phyloP scores from a whole-genome alignment of 805 yeast genomes.

The Nakazawaea populi region DNA sequence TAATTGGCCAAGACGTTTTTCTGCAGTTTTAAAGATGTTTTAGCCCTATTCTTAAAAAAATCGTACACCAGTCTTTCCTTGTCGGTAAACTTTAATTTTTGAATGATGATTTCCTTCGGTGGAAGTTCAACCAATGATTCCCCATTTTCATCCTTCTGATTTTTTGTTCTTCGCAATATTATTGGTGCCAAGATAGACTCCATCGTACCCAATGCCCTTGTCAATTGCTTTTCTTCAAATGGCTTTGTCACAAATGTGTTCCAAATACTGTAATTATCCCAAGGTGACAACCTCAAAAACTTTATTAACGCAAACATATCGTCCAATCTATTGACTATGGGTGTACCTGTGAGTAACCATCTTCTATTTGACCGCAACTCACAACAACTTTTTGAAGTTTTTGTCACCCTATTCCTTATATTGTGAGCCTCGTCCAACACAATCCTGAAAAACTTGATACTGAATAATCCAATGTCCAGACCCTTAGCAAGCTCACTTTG shows the following conservation, averaged over 20 bases:
- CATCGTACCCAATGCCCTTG: conserved; percentile 76
- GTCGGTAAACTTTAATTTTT: conserved; percentile 59
- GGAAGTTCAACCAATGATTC: conserved; percentile 72
- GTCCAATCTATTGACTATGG: conserved; percentile 82
- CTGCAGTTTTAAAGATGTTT: conserved; percentile 48
- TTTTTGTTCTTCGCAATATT: conserved; percentile 77
- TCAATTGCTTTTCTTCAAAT: conserved; percentile 65
- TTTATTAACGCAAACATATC: conserved; percentile 76
- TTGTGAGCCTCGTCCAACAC: conserved; percentile 89
- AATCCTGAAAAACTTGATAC: conserved; percentile 68
- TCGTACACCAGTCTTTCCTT: conserved; percentile 62
- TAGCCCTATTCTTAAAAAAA: conserved; percentile 64
- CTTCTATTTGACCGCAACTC: conserved; percentile 57
- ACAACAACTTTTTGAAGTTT: conserved; percentile 73
- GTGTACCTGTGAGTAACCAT: conserved; percentile 93
- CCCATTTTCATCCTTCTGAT: conserved; percentile 73
- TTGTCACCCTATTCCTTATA: conserved; percentile 72
- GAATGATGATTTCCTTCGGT: conserved; percentile 63
- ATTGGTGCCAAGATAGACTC: conserved; percentile 82
- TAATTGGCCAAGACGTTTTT: conserved; percentile 72
- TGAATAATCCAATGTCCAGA: conserved; percentile 47
- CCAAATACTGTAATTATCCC: conserved; percentile 86
- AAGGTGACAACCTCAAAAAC: conserved; percentile 78
- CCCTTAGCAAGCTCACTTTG: conserved; percentile 63
- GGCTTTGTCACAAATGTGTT: conserved; percentile 78